phyloP scores from a whole-genome alignment of 495 filamentous ascomycete species.

The Arthonia radiata region DNA sequence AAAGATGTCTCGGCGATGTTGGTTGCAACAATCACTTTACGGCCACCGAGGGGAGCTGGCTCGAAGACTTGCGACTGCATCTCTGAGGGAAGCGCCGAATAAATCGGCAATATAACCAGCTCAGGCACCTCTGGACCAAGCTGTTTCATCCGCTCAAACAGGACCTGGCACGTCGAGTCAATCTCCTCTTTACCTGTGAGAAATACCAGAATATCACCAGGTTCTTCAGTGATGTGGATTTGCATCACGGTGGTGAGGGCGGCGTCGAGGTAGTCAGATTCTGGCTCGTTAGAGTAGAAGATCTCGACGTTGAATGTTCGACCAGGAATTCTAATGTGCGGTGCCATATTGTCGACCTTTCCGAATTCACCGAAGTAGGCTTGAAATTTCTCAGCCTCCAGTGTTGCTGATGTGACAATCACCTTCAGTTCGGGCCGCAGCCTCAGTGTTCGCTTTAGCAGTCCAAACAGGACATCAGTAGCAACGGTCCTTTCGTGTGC shows the following conservation, averaged over 20 bases:
- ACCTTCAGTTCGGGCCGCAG: slow-evolving; percentile 67
- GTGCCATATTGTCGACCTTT: slow-evolving; percentile 75
- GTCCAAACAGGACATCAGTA: slow-evolving; percentile 82
- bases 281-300: slow-evolving; percentile 80
- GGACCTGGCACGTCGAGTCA: slow-evolving; percentile 75
- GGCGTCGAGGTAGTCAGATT: slow-evolving; percentile 90
- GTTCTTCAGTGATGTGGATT: slow-evolving; percentile 77
- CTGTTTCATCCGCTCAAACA: slow-evolving; percentile 92
- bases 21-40: slow-evolving; percentile 94
- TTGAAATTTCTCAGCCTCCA: slow-evolving; percentile 95
- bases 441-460: slow-evolving; percentile 85
- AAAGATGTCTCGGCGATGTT: slow-evolving; percentile 98
- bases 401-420: slow-evolving; percentile 86
- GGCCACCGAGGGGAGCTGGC: slow-evolving; percentile 60
- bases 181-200: slow-evolving; percentile 97
- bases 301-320: slow-evolving; percentile 88
- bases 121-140: slow-evolving; percentile 79
- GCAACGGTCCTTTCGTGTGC: slow-evolving; percentile 94
- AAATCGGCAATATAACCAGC: slow-evolving; percentile 79
- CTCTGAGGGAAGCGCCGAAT: slow-evolving; percentile 75
- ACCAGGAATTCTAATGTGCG: slow-evolving; percentile 90
- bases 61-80: slow-evolving; percentile 92
- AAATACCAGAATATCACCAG: slow-evolving; percentile 85
- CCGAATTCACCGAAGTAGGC: too few species aligned
- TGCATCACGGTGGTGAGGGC: slow-evolving; percentile 93